These are phyloP conservation scores for Pichia eremophila DNA, from an alignment of 805 yeast genomes.

Conservation along the genomic window DNA sequence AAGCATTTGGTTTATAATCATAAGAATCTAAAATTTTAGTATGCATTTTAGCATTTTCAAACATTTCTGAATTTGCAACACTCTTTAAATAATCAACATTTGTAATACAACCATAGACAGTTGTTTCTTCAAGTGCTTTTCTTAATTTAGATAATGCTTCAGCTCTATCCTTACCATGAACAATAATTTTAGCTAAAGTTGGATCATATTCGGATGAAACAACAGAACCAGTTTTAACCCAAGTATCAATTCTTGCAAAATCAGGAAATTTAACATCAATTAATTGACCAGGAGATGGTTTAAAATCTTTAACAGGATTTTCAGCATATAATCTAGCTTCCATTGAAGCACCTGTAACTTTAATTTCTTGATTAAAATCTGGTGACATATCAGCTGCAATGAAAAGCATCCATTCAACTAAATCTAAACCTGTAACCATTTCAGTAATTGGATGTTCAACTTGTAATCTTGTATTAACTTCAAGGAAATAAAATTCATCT, in stretches of 20 bases:
- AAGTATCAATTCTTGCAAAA: constrained; percentile 91
- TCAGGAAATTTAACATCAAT: constrained; percentile 77
- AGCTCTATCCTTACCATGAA: constrained; percentile 79
- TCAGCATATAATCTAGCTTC: constrained; percentile 96
- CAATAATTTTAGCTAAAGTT: constrained; percentile 91
- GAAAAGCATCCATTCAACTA: constrained; percentile 93
- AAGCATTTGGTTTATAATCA: constrained; percentile 70
- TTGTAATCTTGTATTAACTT: constrained; percentile 92
- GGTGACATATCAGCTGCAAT: constrained; percentile 90
- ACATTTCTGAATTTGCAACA: constrained; percentile 77
- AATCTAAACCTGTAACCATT: constrained; percentile 85
- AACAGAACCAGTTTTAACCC: constrained; percentile 85
- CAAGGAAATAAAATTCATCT: constrained; percentile 88
- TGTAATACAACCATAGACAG: constrained; percentile 79
- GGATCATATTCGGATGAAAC: constrained; percentile 94
- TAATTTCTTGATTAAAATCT: constrained; percentile 51
- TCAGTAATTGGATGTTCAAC: constrained; percentile 98
- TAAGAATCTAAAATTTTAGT: constrained; percentile 82
- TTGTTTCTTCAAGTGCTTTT: constrained; percentile 77
- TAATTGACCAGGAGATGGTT: constrained; percentile 94
- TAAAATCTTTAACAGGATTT: constrained; percentile 89
- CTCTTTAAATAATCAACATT: constrained; percentile 84
- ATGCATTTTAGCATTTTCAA: constrained; percentile 71
- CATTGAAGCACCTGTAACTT: constrained; percentile 81
- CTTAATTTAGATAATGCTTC: constrained; percentile 76